Percentiles rank a stretch among this genome's conserved stretches.
phyloP scores from a whole-genome alignment of 768 basidiomycete species.

The Hemileccinum impolitum region DNA sequence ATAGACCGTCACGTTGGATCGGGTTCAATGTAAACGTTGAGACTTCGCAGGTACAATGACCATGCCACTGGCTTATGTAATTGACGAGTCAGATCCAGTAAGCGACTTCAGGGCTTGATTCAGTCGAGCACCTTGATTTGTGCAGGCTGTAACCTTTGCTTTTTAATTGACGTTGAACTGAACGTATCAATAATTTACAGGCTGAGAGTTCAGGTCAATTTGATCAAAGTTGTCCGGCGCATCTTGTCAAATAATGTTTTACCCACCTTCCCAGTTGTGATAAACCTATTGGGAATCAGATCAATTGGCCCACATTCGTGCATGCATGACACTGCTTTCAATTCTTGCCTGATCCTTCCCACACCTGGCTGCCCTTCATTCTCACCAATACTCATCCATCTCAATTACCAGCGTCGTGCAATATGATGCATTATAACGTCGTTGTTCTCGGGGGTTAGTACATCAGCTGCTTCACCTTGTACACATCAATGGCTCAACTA shows the following conservation, averaged over 20 bases:
- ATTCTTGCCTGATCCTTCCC: constrained; percentile 21
- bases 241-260: background rate
- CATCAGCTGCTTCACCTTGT: background rate
- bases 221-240: no score
- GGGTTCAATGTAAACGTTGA: background rate
- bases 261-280: no score
- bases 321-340: constrained; percentile 15
- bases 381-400: constrained; percentile 5
- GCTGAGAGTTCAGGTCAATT: no score
- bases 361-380: constrained; percentile 10
- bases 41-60: background rate
- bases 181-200: no score
- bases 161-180: no score
- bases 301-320: constrained; percentile 1
- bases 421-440: constrained; percentile 70
- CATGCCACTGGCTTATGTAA: no score
- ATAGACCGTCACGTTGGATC: no score
- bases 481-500: background rate
- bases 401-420: constrained; percentile 5
- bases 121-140: no score
- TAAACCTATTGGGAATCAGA: no score
- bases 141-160: background rate
- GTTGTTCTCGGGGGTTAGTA: constrained; percentile 76
- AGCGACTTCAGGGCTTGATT: no score
- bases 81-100: no score